Evolutionary conservation across 108 stramenopile genomes (phyloP), one percentile per base, ranked within the genome.

Genomic region (Seminavis robusta): DNA sequence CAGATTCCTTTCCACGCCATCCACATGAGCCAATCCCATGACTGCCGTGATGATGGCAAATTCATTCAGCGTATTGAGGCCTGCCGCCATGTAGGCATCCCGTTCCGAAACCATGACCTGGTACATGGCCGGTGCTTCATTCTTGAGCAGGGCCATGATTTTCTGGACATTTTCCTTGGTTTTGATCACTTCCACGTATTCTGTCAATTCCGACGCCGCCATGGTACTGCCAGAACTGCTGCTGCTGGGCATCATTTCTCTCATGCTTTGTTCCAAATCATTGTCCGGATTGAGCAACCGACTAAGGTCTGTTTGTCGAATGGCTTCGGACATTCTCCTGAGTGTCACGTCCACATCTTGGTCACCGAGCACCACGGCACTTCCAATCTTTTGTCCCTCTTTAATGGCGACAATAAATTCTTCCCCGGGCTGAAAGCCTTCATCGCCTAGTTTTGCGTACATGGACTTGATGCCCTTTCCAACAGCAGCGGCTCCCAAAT

Each of bases 21-120:
- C 77, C 8, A 85, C 61, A 53, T 92, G 90, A 0, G 86, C 84
- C 19, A 86, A 69, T 17, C 89, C 89, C 40, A 83, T 56, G 13
- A 92, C 86, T 4, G 86, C 83, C 20, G 81, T 74, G 19, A 92
- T 81, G 52, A 57, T 63, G 26, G 71, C 64, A 26, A 71, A 54
- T 31, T 69, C 49, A 53, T 69, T 56, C 47, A 82, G 41, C 8
- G 29, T 52, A 64, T 92, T 56, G 49, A 92, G 60, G 25, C 75
- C 90, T 21, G 74, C 65, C 0, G 81, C 86, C 90, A 92, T 88
- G 65, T 81, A 92, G 10, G 73, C 69, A 67, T 88, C 84, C 16
- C 90, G 70, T 55, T 88, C 84, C 17, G 70, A 69, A 15, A 88
- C 74, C 51, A 92, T 51, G 16, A 84, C 90, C 33, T 82, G 48